phyloP scores from a whole-genome alignment of 2,329 filamentous ascomycete species.

The Cladophialophora carrionii region DNA sequence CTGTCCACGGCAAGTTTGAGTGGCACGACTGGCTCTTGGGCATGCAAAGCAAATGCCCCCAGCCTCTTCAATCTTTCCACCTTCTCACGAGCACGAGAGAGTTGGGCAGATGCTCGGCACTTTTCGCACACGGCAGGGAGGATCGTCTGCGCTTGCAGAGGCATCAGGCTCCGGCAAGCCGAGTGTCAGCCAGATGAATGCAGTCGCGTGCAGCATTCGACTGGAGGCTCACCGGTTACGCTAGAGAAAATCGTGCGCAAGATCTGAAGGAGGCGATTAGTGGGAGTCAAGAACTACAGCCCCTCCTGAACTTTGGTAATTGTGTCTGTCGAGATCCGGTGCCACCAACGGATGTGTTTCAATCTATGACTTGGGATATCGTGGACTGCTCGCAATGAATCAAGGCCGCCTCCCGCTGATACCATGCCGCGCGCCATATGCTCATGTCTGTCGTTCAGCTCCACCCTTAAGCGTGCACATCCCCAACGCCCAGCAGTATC shows the following conservation, averaged over 20 bases:
- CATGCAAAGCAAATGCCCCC: conserved; percentile 14
- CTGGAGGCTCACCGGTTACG: not conserved
- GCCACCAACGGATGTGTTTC: not conserved
- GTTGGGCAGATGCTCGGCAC: conserved; percentile 17
- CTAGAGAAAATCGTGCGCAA: not conserved
- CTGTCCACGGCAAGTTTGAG: conserved; percentile 2
- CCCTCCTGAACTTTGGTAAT: not conserved
- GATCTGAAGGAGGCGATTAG: not conserved
- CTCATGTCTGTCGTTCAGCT: not conserved
- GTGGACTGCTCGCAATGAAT: not conserved
- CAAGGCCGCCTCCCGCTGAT: not conserved
- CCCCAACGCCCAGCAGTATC: conserved; percentile 19
- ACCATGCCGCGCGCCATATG: conserved; percentile 3
- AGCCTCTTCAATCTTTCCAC: conserved; percentile 5
- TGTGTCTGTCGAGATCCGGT: not conserved
- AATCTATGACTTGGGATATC: not conserved
- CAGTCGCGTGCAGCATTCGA: not conserved
- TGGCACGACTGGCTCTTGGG: conserved; percentile 5
- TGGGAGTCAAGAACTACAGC: not conserved
- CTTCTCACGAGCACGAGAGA: not conserved
- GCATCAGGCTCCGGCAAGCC: not conserved
- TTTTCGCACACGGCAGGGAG: not conserved
- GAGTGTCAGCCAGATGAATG: too few relatives aligned
- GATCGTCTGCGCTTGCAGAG: not conserved
- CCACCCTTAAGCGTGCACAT: not conserved